These are phyloP conservation scores for Scenedesmus sp. DNA, from an alignment of 163 green algal genomes.

Conservation along the genomic window DNA sequence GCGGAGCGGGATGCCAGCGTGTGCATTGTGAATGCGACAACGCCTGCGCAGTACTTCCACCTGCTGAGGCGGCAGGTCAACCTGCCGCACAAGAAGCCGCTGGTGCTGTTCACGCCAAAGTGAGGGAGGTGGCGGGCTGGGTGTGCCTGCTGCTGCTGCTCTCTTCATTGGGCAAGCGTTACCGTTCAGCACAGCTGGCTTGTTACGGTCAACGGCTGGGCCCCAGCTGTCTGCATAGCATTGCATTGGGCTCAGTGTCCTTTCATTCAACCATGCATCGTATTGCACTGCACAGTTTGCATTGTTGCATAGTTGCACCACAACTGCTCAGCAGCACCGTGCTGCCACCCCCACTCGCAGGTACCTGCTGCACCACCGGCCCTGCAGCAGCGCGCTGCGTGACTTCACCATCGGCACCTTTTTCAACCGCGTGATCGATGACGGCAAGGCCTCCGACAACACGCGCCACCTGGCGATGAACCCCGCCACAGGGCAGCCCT, in stretches of 20 bases:
- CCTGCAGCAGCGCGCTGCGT: slow-evolving; percentile 71
- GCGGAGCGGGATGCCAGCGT: slow-evolving; percentile 74
- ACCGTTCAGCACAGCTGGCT: too few species aligned
- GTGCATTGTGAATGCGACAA: slow-evolving; percentile 75
- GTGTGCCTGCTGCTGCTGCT: background rate
- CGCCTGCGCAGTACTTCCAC: slow-evolving; percentile 85
- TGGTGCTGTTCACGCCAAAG: slow-evolving; percentile 84
- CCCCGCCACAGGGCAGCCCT: slow-evolving; percentile 30
- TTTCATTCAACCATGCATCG: too few species aligned
- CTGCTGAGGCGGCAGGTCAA: slow-evolving; percentile 80
- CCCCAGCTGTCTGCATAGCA: too few species aligned
- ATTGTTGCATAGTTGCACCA: background rate
- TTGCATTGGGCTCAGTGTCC: too few species aligned
- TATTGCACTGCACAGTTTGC: too few species aligned
- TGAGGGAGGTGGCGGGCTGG: background rate
- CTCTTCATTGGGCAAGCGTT: background rate
- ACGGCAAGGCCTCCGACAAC: slow-evolving; percentile 81
- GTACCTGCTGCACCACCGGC: slow-evolving; percentile 83
- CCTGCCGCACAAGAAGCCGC: slow-evolving; percentile 79
- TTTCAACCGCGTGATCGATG: slow-evolving; percentile 88
- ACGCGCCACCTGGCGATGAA: slow-evolving; percentile 60
- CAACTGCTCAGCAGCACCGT: background rate
- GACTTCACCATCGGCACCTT: slow-evolving; percentile 79
- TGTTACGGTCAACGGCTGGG: too few species aligned
- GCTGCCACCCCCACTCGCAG: background rate